Evolutionary conservation across 352 stramenopile species (phyloP).

Genomic region (Phytophthora ohioensis): DNA sequence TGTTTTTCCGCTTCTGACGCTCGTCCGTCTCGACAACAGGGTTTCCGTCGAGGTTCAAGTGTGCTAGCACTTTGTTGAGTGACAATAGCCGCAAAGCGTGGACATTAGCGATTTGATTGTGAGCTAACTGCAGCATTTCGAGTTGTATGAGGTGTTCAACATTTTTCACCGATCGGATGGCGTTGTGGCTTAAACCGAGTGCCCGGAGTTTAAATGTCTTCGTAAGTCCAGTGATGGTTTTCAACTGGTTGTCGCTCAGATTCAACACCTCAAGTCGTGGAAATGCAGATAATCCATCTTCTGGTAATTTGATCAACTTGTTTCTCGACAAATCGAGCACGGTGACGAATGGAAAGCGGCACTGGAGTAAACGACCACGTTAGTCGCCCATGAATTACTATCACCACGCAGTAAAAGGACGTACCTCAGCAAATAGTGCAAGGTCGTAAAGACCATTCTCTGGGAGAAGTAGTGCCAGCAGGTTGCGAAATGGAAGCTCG

Average conservation of each 20-base stretch:
- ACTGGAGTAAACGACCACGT: slow-evolving; percentile 41
- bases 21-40: slow-evolving; percentile 73
- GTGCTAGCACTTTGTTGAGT: slow-evolving; percentile 73
- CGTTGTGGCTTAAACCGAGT: slow-evolving; percentile 66
- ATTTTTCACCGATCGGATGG: slow-evolving; percentile 73
- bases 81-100: slow-evolving; percentile 73
- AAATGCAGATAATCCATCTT: slow-evolving; percentile 60
- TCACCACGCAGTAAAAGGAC: neutral
- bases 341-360: slow-evolving; percentile 59
- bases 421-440: slow-evolving; percentile 66
- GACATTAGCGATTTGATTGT: slow-evolving; percentile 59
- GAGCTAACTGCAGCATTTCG: slow-evolving; percentile 61
- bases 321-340: slow-evolving; percentile 78
- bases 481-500: slow-evolving; percentile 61
- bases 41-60: slow-evolving; percentile 83
- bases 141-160: slow-evolving; percentile 73
- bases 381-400: neutral
- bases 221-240: slow-evolving; percentile 58
- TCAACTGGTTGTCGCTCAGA: slow-evolving; percentile 66
- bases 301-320: slow-evolving; percentile 58
- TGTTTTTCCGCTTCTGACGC: slow-evolving; percentile 69
- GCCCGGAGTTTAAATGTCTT: slow-evolving; percentile 70
- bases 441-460: slow-evolving; percentile 64
- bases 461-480: slow-evolving; percentile 71
- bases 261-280: slow-evolving; percentile 75